Conservation (phyloP, 2,329 filamentous ascomycete species). For the Diplodia mutila region DNA sequence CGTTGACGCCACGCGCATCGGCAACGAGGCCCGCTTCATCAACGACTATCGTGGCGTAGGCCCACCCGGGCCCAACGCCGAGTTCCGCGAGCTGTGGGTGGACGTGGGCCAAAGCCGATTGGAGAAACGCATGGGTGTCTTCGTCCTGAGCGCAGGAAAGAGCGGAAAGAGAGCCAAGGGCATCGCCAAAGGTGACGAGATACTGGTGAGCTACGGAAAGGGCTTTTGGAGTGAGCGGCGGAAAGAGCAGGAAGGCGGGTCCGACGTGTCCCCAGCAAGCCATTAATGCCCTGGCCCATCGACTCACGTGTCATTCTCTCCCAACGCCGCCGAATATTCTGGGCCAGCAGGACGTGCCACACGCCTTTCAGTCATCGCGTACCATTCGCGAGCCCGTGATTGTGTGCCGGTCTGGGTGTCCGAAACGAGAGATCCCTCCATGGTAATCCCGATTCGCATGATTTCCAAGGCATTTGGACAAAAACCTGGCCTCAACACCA, state of each 20-base stretch:
- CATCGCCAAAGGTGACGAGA: conserved; percentile 54
- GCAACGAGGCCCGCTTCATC: conserved; percentile 57
- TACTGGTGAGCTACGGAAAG: conserved; percentile 59
- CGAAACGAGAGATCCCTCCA: not conserved
- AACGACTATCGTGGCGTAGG: conserved; percentile 58
- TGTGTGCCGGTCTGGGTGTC: no score
- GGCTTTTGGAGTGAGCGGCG: conserved; percentile 52
- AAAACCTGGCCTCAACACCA: no score
- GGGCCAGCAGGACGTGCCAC: not conserved
- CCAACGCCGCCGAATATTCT: not conserved
- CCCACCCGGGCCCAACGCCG: conserved; percentile 44
- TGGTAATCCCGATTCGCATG: not conserved
- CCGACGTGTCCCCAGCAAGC: not conserved
- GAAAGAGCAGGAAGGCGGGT: conserved; percentile 28
- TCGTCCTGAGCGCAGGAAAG: conserved; percentile 54
- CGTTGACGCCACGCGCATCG: conserved; percentile 53
- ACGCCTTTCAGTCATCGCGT: not conserved
- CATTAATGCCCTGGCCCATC: not conserved
- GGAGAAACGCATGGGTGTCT: conserved; percentile 56
- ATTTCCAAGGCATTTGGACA: not conserved
- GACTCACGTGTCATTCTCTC: not conserved
- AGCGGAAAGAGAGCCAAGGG: conserved; percentile 52
- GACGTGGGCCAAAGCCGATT: conserved; percentile 42
- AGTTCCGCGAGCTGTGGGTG: conserved; percentile 47
- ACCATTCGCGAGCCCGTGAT: no score